These are phyloP conservation scores for Psidium friedrichsthalianum DNA, from an alignment of 345 rosid species.

Conservation along the genomic window DNA sequence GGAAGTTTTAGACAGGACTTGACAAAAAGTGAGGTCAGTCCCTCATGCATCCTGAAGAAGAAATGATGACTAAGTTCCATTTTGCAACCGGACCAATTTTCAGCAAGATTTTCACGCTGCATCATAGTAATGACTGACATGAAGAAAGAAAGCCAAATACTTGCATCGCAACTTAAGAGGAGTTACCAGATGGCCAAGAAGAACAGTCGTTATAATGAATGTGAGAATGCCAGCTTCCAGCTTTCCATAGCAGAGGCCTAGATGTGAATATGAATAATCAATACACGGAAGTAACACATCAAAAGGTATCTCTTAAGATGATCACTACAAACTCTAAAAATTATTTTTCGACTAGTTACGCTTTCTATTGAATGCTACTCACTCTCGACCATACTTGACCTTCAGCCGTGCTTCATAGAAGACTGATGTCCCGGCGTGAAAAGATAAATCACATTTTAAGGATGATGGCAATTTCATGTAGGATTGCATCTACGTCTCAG, in stretches of 20 bases:
- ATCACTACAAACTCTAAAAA: not conserved
- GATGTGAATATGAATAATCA: slow-evolving; percentile 1
- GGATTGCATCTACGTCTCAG: not conserved
- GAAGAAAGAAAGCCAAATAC: not conserved
- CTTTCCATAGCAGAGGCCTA: slow-evolving; percentile 94
- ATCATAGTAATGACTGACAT: not conserved
- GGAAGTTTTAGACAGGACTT: not conserved
- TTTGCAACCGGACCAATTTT: not conserved
- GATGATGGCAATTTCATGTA: not conserved
- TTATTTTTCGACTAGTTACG: not conserved
- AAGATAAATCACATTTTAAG: not conserved
- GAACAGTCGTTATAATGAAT: slow-evolving; percentile 69
- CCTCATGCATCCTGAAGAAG: not conserved
- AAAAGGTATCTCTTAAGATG: not conserved
- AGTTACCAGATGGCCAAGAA: slow-evolving; percentile 86
- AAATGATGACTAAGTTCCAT: not conserved
- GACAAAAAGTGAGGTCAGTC: not conserved
- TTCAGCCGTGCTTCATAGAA: not conserved
- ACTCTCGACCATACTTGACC: not conserved
- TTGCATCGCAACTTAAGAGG: not conserved
- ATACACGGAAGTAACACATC: not conserved
- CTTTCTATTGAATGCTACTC: not conserved
- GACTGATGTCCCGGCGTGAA: not conserved
- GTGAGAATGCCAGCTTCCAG: slow-evolving; percentile 90
- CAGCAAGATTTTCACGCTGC: not conserved